Evolutionary conservation across 805 yeast species (phyloP).

Genomic region (Sugiyamaella floridensis): DNA sequence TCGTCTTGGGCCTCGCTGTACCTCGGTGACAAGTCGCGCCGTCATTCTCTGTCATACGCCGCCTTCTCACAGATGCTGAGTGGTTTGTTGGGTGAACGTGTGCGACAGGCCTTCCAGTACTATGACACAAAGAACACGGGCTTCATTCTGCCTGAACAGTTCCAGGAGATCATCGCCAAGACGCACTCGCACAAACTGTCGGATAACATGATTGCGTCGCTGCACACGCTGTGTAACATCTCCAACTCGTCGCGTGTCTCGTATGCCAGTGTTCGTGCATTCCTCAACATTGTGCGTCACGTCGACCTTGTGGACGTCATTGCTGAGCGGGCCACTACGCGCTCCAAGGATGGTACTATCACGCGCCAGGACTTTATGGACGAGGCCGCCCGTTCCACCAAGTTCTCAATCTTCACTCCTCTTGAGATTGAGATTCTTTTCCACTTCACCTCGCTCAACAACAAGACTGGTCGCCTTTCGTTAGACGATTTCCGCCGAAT

Average conservation of each 20-base stretch:
- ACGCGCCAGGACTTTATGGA: slow-evolving; percentile 33
- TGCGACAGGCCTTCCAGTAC: slow-evolving; percentile 37
- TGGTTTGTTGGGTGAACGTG: slow-evolving; percentile 42
- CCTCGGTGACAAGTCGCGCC: slow-evolving; percentile 31
- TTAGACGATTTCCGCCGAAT: slow-evolving; percentile 34
- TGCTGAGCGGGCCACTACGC: slow-evolving; percentile 29
- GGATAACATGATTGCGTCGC: slow-evolving; percentile 31
- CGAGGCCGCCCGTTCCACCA: slow-evolving; percentile 35
- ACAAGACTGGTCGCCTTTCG: slow-evolving; percentile 27
- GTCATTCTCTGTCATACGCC: slow-evolving; percentile 35
- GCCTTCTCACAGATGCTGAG: slow-evolving; percentile 41
- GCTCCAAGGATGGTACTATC: slow-evolving; percentile 32
- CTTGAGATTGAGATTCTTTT: slow-evolving; percentile 38
- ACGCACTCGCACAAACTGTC: slow-evolving; percentile 38
- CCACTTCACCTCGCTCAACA: slow-evolving; percentile 33
- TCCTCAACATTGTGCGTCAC: slow-evolving; percentile 36
- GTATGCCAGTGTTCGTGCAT: slow-evolving; percentile 39
- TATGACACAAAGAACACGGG: slow-evolving; percentile 34
- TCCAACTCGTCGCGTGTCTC: slow-evolving; percentile 30
- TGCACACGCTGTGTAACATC: slow-evolving; percentile 34
- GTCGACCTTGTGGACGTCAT: slow-evolving; percentile 36
- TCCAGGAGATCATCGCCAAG: slow-evolving; percentile 32
- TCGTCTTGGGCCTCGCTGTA: slow-evolving; percentile 37
- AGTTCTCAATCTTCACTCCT: slow-evolving; percentile 38
- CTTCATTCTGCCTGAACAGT: slow-evolving; percentile 36